Evolutionary conservation across 2,329 filamentous ascomycete genomes (phyloP).

Genomic region (Pseudogymnoascus destructans): DNA sequence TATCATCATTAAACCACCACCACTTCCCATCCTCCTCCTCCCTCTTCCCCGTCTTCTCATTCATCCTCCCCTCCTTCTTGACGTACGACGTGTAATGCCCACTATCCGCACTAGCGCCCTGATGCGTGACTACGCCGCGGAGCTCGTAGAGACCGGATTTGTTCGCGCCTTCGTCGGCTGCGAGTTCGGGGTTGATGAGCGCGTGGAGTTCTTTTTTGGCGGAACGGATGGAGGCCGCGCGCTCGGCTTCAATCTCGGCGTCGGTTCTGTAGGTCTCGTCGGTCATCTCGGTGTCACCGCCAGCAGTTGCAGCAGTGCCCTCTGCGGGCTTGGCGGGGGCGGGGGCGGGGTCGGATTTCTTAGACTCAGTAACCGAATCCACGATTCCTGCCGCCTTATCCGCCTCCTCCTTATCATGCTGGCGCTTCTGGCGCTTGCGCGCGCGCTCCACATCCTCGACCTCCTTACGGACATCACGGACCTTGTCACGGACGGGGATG

Average conservation of each 20-base stretch:
- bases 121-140: constrained; percentile 86
- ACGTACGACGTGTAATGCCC: constrained; percentile 97
- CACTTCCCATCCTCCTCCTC: constrained; percentile 82
- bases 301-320: constrained; percentile 31
- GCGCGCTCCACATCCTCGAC: constrained; percentile 85
- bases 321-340: constrained; percentile 30
- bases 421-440: constrained; percentile 77
- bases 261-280: constrained; percentile 66
- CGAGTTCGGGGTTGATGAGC: constrained; percentile 62
- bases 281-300: constrained; percentile 60
- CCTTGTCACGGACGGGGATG: constrained; percentile 87
- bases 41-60: constrained; percentile 63
- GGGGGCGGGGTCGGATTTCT: constrained; percentile 37
- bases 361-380: constrained; percentile 29
- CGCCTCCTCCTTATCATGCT: constrained; percentile 36
- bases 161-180: constrained; percentile 74
- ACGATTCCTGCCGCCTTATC: constrained; percentile 35
- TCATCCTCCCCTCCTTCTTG: constrained; percentile 69
- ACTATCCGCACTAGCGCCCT: constrained; percentile 91
- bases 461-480: constrained; percentile 88
- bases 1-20: constrained; percentile 99
- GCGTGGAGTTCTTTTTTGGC: constrained; percentile 81
- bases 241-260: constrained; percentile 80
- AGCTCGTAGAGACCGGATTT: constrained; percentile 93
- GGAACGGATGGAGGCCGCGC: constrained; percentile 55